These are phyloP conservation scores for Chaetoceros tenuissimus DNA, from an alignment of 108 stramenopile genomes.

Conservation along the genomic window DNA sequence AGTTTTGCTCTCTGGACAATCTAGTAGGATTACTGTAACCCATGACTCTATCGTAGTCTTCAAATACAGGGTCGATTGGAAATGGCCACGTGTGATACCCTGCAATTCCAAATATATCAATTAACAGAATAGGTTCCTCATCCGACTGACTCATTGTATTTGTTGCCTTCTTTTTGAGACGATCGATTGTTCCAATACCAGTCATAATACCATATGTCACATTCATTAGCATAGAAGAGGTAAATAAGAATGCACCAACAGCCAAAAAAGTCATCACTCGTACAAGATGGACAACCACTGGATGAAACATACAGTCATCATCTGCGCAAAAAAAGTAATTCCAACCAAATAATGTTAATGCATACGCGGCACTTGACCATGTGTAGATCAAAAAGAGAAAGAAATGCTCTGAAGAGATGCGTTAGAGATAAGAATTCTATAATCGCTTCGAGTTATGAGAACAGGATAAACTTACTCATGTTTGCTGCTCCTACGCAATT, in stretches of 20 bases:
- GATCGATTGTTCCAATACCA: constrained; percentile 89
- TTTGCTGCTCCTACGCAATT: constrained; percentile 90
- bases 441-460: background rate
- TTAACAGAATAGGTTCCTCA: constrained; percentile 75
- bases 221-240: constrained; percentile 84
- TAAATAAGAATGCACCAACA: constrained; percentile 78
- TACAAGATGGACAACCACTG: constrained; percentile 65
- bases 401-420: constrained; percentile 69
- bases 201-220: constrained; percentile 83
- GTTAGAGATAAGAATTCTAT: background rate
- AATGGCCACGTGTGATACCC: constrained; percentile 62
- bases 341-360: constrained; percentile 70
- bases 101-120: constrained; percentile 77
- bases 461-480: background rate
- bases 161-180: constrained; percentile 84
- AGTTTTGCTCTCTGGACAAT: constrained; percentile 58
- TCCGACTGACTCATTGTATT: constrained; percentile 54
- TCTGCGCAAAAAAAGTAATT: constrained; percentile 85
- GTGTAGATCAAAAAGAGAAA: constrained; percentile 92
- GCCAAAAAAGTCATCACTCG: constrained; percentile 75
- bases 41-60: constrained; percentile 76
- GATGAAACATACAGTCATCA: constrained; percentile 68
- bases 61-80: constrained; percentile 79
- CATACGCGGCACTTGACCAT: constrained; percentile 75
- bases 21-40: constrained; percentile 73